Evolutionary conservation across 2,329 filamentous ascomycete genomes (phyloP).

Genomic region (Myriosclerotinia curreyana): DNA sequence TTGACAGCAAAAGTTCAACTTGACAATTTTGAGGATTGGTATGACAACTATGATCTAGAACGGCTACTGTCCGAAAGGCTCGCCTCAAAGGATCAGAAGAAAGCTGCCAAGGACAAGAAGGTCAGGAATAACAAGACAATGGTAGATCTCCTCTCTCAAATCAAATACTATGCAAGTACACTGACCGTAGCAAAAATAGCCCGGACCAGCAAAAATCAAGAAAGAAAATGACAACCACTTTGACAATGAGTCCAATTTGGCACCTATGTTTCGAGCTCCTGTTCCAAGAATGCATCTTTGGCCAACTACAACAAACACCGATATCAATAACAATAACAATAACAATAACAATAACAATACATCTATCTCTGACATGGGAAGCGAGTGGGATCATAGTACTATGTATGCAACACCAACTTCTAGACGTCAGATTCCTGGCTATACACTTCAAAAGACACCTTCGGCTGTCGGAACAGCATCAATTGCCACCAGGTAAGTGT

Average conservation of each 20-base stretch:
- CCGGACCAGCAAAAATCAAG: slow-evolving; percentile 22
- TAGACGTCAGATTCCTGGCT: slow-evolving; percentile 33
- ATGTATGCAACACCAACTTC: slow-evolving; percentile 36
- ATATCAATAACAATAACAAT: slow-evolving; percentile 7
- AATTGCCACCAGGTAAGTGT: slow-evolving; percentile 32
- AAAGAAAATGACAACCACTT: slow-evolving; percentile 24
- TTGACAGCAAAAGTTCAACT: slow-evolving; percentile 60
- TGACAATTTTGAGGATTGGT: slow-evolving; percentile 75
- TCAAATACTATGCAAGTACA: background rate
- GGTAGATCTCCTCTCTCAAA: background rate
- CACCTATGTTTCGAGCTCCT: slow-evolving; percentile 35
- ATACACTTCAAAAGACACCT: slow-evolving; percentile 24
- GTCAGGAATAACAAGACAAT: slow-evolving; percentile 25
- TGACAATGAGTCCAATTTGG: slow-evolving; percentile 20
- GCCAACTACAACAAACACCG: slow-evolving; percentile 24
- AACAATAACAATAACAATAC: slow-evolving; percentile 5
- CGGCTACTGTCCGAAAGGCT: slow-evolving; percentile 74
- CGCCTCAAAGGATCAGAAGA: slow-evolving; percentile 70
- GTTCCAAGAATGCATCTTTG: slow-evolving; percentile 39
- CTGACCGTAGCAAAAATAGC: background rate
- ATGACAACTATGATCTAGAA: slow-evolving; percentile 66
- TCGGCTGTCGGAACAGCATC: slow-evolving; percentile 12
- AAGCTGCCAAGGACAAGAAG: slow-evolving; percentile 41
- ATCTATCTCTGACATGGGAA: slow-evolving; percentile 21
- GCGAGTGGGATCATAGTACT: slow-evolving; percentile 27